Evolutionary conservation across 306 rosid genomes (phyloP).

Genomic region (Pueraria montana): DNA sequence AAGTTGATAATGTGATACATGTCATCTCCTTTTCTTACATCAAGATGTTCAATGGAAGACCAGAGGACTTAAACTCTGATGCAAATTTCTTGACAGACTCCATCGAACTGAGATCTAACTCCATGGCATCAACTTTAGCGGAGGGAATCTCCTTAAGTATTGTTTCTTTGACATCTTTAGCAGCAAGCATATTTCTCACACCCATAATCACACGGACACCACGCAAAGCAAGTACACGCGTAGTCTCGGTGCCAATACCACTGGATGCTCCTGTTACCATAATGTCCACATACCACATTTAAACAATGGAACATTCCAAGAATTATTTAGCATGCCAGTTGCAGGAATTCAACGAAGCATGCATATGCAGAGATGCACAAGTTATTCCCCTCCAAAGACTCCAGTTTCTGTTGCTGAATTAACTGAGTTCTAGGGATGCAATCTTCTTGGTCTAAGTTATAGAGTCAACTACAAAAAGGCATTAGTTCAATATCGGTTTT

Average conservation of each 20-base stretch:
- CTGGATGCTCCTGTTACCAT: constrained; percentile 83
- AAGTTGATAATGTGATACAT: constrained; percentile 3
- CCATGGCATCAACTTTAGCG: constrained; percentile 87
- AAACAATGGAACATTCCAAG: constrained; percentile 14
- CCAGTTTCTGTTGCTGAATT: neutral
- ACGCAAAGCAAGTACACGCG: constrained; percentile 86
- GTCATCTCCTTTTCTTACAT: constrained; percentile 67
- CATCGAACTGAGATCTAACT: constrained; percentile 83
- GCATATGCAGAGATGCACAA: neutral
- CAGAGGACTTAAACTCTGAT: constrained; percentile 65
- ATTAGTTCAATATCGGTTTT: neutral
- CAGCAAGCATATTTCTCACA: constrained; percentile 75
- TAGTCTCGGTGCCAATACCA: constrained; percentile 90
- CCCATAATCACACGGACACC: constrained; percentile 93
- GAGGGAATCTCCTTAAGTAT: constrained; percentile 76
- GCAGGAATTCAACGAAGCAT: constrained; percentile 28
- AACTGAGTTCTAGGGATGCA: constrained; percentile 15
- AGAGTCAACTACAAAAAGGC: constrained; percentile 11
- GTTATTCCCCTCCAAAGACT: neutral
- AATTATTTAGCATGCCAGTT: constrained; percentile 7
- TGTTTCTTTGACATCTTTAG: constrained; percentile 62
- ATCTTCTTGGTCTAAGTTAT: constrained; percentile 1
- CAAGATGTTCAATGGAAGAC: constrained; percentile 80
- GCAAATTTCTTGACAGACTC: constrained; percentile 87
- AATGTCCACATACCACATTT: constrained; percentile 41